phyloP scores from a whole-genome alignment of 306 rosid genomes.

The Sicyos baderoa region DNA sequence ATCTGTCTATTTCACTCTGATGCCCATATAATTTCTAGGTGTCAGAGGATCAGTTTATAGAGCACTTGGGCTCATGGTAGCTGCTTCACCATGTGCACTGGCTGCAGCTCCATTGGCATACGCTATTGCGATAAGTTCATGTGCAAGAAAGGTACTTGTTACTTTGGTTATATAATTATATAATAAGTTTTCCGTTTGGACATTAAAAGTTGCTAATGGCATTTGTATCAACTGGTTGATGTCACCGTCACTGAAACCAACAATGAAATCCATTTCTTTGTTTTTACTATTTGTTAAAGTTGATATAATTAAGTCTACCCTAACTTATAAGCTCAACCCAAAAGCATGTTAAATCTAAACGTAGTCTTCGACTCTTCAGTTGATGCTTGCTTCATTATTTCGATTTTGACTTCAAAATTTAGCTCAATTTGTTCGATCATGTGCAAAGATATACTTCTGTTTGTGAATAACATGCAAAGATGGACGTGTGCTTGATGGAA shows the following conservation, averaged over 20 bases:
- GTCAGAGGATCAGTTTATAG: slow-evolving; percentile 95
- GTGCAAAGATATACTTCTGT: neutral
- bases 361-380: neutral
- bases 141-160: slow-evolving; percentile 73
- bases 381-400: neutral
- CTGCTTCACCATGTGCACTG: slow-evolving; percentile 97
- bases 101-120: slow-evolving; percentile 97
- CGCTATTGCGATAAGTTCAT: slow-evolving; percentile 92
- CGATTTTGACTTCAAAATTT: neutral
- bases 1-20: slow-evolving; percentile 5
- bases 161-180: neutral
- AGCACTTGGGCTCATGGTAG: slow-evolving; percentile 96
- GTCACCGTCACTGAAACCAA: slow-evolving; percentile 1
- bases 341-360: neutral
- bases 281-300: too few relatives aligned
- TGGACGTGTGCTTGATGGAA: slow-evolving; percentile 3
- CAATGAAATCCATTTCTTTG: neutral
- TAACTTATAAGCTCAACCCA: neutral
- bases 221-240: neutral
- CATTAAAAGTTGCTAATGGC: neutral
- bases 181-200: neutral
- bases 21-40: slow-evolving; percentile 42
- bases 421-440: neutral
- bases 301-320: too few relatives aligned
- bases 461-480: neutral